A percentile compares a stretch with the other conserved stretches of the same genome.
These are phyloP conservation scores for Ramaria sp. DNA, from an alignment of 768 basidiomycete genomes.

Conservation along the genomic window DNA sequence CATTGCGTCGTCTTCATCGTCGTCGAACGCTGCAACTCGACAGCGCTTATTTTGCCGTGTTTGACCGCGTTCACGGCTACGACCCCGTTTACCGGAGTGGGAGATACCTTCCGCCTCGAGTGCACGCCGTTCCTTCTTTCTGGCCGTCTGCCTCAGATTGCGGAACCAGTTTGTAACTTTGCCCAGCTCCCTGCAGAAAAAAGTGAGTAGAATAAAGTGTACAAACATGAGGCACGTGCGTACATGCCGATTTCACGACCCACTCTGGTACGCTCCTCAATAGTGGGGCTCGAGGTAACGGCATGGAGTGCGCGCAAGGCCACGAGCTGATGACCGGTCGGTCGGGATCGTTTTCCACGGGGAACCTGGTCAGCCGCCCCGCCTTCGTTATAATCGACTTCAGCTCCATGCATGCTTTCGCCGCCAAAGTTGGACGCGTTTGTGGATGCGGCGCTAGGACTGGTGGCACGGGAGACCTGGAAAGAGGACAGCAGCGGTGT, in stretches of 20 bases:
- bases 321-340: slow-evolving; percentile 68
- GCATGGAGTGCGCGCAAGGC: slow-evolving; percentile 61
- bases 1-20: not conserved
- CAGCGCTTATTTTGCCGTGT: not conserved
- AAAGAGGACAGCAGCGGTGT: slow-evolving; percentile 23
- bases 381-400: not conserved
- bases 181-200: slow-evolving; percentile 51
- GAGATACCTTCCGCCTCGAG: not conserved
- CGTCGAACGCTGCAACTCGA: not conserved
- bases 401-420: not conserved
- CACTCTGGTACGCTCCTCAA: slow-evolving; percentile 66
- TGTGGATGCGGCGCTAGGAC: slow-evolving; percentile 24
- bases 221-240: slow-evolving; percentile 18
- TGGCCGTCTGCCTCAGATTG: slow-evolving; percentile 71
- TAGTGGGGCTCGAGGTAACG: slow-evolving; percentile 63
- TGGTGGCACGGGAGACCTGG: slow-evolving; percentile 23
- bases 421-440: slow-evolving; percentile 14
- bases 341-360: slow-evolving; percentile 24
- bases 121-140: slow-evolving; percentile 36
- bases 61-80: not conserved
- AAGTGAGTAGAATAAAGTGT: not conserved
- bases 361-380: not conserved
- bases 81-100: not conserved
- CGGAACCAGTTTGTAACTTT: slow-evolving; percentile 88
- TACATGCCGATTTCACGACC: slow-evolving; percentile 73